Evolutionary conservation across 108 stramenopile species (phyloP).

Genomic region (Cyclotella kingstonii): DNA sequence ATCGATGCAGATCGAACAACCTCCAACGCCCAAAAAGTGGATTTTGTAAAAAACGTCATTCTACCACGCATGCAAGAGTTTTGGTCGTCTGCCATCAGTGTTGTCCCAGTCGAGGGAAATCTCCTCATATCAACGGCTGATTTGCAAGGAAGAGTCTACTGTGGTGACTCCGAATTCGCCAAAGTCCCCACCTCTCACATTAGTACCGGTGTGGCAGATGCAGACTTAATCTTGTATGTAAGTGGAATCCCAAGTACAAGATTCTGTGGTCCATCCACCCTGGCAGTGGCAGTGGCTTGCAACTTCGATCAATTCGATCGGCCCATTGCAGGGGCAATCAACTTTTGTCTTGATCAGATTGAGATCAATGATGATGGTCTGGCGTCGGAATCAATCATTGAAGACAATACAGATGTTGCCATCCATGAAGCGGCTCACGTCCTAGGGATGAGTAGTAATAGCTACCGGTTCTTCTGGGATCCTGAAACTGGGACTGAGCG

Average conservation of each 20-base stretch:
- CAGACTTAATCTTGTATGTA: conserved; percentile 76
- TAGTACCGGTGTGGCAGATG: conserved; percentile 53
- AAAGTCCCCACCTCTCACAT: conserved; percentile 67
- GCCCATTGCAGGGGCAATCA: conserved; percentile 79
- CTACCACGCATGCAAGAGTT: conserved; percentile 63
- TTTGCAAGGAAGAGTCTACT: conserved; percentile 62
- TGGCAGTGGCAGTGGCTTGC: conserved; percentile 79
- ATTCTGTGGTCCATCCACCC: conserved; percentile 70
- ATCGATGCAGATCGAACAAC: conserved; percentile 49
- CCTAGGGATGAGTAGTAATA: conserved; percentile 73
- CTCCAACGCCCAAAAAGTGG: conserved; percentile 56
- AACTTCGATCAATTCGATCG: conserved; percentile 78
- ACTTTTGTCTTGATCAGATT: conserved; percentile 77
- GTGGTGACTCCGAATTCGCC: conserved; percentile 82
- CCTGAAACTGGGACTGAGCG: conserved; percentile 63
- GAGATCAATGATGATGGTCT: conserved; percentile 59
- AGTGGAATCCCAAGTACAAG: conserved; percentile 63
- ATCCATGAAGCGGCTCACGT: conserved; percentile 83
- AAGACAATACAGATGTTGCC: conserved; percentile 78
- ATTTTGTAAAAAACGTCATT: conserved; percentile 71
- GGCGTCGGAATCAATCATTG: conserved; percentile 49
- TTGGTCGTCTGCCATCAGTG: conserved; percentile 68
- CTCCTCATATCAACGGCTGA: conserved; percentile 61
- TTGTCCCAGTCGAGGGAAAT: conserved; percentile 71
- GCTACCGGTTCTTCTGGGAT: conserved; percentile 80